Evolutionary conservation across 2,329 filamentous ascomycete genomes (phyloP).

Genomic region (Sarocladium oryzae): DNA sequence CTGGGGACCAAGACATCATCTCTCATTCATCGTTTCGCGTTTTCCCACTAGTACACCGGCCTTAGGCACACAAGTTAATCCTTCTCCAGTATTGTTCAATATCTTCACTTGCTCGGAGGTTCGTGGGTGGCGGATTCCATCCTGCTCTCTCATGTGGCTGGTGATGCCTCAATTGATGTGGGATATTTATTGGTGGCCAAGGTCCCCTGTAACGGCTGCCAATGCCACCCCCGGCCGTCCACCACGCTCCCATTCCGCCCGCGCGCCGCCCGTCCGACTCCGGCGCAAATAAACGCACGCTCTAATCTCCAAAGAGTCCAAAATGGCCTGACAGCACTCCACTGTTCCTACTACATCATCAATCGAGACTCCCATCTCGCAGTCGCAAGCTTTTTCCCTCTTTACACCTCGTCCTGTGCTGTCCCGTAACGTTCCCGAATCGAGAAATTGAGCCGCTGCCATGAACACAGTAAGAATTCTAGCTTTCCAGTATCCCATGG

Average conservation of each 20-base stretch:
- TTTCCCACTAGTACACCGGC: too few relatives aligned
- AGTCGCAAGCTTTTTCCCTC: constrained; percentile 4
- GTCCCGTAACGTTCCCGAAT: too few relatives aligned
- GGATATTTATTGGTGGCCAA: background rate
- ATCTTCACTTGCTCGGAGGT: too few relatives aligned
- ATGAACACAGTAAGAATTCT: constrained; percentile 49
- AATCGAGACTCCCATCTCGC: background rate
- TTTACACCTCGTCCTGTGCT: background rate
- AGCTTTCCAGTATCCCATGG: background rate
- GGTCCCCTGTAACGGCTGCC: background rate
- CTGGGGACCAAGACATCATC: too few relatives aligned
- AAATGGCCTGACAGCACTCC: constrained; percentile 4
- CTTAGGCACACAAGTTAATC: too few relatives aligned
- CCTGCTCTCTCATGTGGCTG: too few relatives aligned
- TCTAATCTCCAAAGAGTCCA: constrained; percentile 3
- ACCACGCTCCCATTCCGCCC: too few relatives aligned
- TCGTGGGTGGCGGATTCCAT: too few relatives aligned
- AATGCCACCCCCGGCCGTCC: background rate
- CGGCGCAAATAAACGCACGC: constrained; percentile 3
- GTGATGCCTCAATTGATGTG: too few relatives aligned
- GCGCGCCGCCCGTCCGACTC: background rate
- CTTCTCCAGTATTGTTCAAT: too few relatives aligned
- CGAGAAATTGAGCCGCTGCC: background rate
- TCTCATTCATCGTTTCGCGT: too few relatives aligned
- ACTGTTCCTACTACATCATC: constrained; percentile 5